Conservation (phyloP, 805 yeast genomes). For the Cyberlindnera mrakii region DNA sequence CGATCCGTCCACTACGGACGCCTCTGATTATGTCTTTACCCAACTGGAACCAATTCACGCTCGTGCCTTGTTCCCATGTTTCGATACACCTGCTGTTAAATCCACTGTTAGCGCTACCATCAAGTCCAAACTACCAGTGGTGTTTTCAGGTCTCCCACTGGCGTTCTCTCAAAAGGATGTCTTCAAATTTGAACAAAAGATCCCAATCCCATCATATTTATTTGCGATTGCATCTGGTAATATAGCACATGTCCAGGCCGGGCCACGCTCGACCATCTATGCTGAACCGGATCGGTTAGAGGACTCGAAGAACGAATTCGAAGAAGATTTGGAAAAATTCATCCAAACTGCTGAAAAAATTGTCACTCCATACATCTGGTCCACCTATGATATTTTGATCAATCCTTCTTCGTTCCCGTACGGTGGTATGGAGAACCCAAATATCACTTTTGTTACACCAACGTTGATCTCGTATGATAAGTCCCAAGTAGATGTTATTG, state of each 20-base stretch:
- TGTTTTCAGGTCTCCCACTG: slow-evolving; percentile 60
- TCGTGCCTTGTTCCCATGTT: slow-evolving; percentile 79
- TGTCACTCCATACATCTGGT: slow-evolving; percentile 81
- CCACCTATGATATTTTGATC: slow-evolving; percentile 71
- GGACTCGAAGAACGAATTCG: slow-evolving; percentile 73
- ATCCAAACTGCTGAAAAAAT: slow-evolving; percentile 70
- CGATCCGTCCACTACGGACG: slow-evolving; percentile 70
- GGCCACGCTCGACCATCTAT: slow-evolving; percentile 82
- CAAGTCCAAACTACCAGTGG: slow-evolving; percentile 58
- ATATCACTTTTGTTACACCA: slow-evolving; percentile 86
- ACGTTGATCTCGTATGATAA: slow-evolving; percentile 81
- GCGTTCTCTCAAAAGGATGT: slow-evolving; percentile 11
- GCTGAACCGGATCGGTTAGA: slow-evolving; percentile 66
- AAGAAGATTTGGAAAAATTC: slow-evolving; percentile 74
- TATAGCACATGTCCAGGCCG: slow-evolving; percentile 57
- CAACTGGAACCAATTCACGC: slow-evolving; percentile 93
- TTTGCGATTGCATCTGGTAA: slow-evolving; percentile 86
- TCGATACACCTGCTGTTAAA: slow-evolving; percentile 85
- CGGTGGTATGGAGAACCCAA: slow-evolving; percentile 95
- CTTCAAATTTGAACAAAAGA: slow-evolving; percentile 59
- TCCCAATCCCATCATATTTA: slow-evolving; percentile 82
- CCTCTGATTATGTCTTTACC: slow-evolving; percentile 51
- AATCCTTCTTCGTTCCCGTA: slow-evolving; percentile 77
- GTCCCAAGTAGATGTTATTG: slow-evolving; percentile 82
- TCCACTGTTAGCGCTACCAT: slow-evolving; percentile 54